These are phyloP conservation scores for Phragmites australis DNA, from an alignment of 176 grass and related monocot species.

Conservation along the genomic window DNA sequence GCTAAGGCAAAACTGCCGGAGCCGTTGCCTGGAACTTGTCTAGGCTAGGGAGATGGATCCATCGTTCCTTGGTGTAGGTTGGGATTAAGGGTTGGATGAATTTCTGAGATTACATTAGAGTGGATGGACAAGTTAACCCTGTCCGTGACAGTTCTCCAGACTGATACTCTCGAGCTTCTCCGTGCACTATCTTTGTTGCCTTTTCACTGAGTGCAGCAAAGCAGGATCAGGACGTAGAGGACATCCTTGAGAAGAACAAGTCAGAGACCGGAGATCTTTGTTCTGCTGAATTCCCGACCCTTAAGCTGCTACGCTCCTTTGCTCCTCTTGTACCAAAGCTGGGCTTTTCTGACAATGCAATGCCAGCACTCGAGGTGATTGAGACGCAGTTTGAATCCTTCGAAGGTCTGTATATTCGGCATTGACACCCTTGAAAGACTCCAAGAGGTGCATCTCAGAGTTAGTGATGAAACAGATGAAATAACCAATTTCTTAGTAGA, in stretches of 20 bases:
- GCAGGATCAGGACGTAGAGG: not conserved
- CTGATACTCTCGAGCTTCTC: not conserved
- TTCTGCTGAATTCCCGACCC: not conserved
- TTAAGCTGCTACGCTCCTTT: conserved; percentile 17
- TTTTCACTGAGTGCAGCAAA: not conserved
- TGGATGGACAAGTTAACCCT: conserved; percentile 27
- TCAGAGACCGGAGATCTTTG: not conserved
- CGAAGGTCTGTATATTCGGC: not conserved
- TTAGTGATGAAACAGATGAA: not conserved
- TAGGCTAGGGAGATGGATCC: too few species aligned
- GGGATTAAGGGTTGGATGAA: too few species aligned
- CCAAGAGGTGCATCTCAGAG: conserved; percentile 10
- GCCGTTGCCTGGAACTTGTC: too few species aligned
- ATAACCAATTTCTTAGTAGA: not conserved
- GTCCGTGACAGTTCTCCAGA: conserved; percentile 16
- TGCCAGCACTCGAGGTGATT: conserved; percentile 12
- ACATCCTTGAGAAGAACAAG: not conserved
- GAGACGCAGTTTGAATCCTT: not conserved
- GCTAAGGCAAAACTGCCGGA: too few species aligned
- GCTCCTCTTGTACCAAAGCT: conserved; percentile 1
- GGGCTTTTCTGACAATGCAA: not conserved
- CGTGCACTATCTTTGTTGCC: not conserved
- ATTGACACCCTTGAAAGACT: not conserved
- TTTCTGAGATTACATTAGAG: too few species aligned
- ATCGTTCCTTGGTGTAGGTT: too few species aligned